Percentiles rank a stretch among this genome's conserved stretches.
These are phyloP conservation scores for Amauroascus verrucosus DNA, from an alignment of 2,329 filamentous ascomycete genomes.

Conservation along the genomic window DNA sequence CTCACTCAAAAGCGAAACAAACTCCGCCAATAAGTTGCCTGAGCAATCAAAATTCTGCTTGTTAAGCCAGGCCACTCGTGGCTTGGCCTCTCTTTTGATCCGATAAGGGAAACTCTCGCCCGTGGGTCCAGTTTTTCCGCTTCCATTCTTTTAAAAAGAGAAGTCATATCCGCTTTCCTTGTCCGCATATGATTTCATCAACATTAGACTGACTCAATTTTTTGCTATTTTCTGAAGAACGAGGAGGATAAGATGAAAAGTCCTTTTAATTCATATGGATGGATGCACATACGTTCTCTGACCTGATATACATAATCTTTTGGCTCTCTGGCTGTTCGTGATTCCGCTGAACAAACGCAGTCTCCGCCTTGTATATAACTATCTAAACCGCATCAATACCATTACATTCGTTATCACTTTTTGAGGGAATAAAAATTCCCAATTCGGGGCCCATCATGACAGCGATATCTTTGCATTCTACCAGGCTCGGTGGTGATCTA, in stretches of 20 bases:
- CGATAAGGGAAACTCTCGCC: neutral
- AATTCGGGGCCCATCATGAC: neutral
- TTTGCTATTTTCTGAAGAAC: neutral
- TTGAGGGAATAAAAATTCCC: neutral
- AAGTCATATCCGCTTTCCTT: slow-evolving; percentile 2
- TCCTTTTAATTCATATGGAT: neutral
- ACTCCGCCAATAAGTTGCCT: no score
- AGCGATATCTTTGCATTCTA: neutral
- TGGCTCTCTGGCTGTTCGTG: neutral
- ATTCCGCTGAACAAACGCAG: neutral
- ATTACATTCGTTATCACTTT: neutral
- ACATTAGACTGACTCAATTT: neutral
- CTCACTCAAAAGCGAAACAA: neutral
- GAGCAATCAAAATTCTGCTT: no score
- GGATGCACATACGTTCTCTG: neutral
- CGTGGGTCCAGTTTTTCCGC: neutral
- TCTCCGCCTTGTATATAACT: neutral
- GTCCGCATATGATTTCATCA: neutral
- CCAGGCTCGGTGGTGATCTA: neutral
- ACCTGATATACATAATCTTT: neutral
- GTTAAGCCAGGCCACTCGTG: neutral
- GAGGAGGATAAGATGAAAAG: neutral
- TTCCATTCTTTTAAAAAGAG: slow-evolving; percentile 3
- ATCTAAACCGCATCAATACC: neutral
- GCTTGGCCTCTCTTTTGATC: neutral